Evolutionary conservation across 257 asterid species (phyloP), one percentile per base, ranked within the genome.

Genomic region (Phtheirospermum japonicum): DNA sequence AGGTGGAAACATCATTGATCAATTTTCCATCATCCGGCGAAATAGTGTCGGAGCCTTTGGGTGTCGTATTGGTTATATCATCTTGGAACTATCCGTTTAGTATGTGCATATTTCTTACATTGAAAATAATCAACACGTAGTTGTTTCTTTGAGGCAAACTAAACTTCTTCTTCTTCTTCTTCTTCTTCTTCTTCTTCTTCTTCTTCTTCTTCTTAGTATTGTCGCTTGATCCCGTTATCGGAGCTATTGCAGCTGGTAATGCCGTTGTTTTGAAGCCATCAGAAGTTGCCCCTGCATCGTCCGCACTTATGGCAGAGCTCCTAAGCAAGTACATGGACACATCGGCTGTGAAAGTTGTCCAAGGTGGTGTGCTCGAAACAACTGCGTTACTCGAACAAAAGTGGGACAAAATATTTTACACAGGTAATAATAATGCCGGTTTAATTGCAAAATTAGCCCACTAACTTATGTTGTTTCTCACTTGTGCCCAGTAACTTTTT

Each of bases 81-180:
- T 75, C 99, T 39, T 92, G 99, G 99, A 92, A 92, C 64, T 92
- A 86, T 75, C 99, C 99, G 10, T 78, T 89, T 63, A 28, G 99
- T 92, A 83, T 18, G 99, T 83, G n/a, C 28, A 3, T 23, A 1
- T 23, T 23, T 23, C 3, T 23, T 23, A n/a, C n/a, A n/a, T n/a
- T n/a, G n/a, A n/a, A n/a, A n/a, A n/a, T n/a, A n/a, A n/a, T n/a
- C n/a, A n/a, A n/a, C n/a, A n/a, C n/a, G n/a, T n/a, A n/a, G n/a
- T n/a, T n/a, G n/a, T n/a, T n/a, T n/a, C n/a, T n/a, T n/a, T n/a
- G n/a, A n/a, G n/a, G n/a, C n/a, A n/a, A n/a, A n/a, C n/a, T n/a
- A n/a, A n/a, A n/a, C 3, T 23, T 23, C 3, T 23, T 50, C 6
- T 7, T 19, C 5, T 23, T 23, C 8, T 50, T 16, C 4, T 10